Evolutionary conservation across 345 rosid genomes (phyloP).

Genomic region (Alliaria petiolata): DNA sequence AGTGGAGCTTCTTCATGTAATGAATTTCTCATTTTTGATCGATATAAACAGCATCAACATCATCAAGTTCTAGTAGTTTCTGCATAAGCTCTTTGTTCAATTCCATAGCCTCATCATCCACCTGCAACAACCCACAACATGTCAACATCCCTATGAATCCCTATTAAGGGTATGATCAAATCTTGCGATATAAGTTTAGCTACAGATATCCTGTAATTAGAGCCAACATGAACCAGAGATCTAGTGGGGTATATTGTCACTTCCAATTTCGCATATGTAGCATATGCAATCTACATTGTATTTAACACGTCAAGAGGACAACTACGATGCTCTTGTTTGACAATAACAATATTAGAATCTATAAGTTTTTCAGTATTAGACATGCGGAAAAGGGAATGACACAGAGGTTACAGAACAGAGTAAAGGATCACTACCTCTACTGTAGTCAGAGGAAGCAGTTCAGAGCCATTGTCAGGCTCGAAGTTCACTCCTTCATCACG

Average conservation of each 20-base stretch:
- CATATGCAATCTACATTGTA: background rate
- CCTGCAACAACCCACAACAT: constrained; percentile 48
- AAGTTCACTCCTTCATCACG: constrained; percentile 71
- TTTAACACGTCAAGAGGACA: background rate
- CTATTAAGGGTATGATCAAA: background rate
- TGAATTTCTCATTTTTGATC: constrained; percentile 58
- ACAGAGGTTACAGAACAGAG: background rate
- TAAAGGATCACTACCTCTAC: constrained; percentile 54
- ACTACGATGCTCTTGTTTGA: background rate
- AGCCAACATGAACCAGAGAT: background rate
- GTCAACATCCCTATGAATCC: too few relatives aligned
- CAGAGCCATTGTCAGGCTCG: constrained; percentile 92
- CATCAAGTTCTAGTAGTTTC: constrained; percentile 83
- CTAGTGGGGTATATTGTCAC: background rate
- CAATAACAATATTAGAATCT: too few relatives aligned
- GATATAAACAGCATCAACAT: constrained; percentile 82
- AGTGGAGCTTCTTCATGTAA: background rate
- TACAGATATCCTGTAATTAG: background rate
- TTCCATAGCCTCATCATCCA: constrained; percentile 88
- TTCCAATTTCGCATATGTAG: background rate
- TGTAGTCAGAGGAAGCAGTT: constrained; percentile 64
- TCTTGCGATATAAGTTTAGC: background rate
- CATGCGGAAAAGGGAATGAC: background rate
- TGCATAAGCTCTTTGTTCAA: constrained; percentile 82
- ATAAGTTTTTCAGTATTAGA: too few relatives aligned